These are phyloP conservation scores for Sextonia rubra DNA, from an alignment of 164 flowering plant species.

Conservation along the genomic window DNA sequence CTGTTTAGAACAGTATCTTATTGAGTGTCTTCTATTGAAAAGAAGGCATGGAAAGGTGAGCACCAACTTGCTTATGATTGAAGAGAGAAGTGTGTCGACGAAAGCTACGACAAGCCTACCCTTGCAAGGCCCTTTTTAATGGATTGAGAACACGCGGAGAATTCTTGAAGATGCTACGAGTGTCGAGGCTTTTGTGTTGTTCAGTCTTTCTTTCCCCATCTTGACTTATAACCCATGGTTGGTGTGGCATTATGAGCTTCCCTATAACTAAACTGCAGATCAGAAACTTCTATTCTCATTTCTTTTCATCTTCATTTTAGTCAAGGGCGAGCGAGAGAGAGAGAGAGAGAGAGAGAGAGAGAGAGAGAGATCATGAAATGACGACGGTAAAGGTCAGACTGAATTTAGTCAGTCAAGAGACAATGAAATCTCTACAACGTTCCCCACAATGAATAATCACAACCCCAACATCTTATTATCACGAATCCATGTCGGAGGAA, in stretches of 20 bases:
- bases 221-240: background rate
- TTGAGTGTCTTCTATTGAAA: background rate
- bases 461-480: slow-evolving; percentile 54
- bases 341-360: background rate
- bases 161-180: background rate
- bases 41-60: slow-evolving; percentile 6
- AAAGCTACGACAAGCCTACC: slow-evolving; percentile 12
- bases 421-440: background rate
- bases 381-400: slow-evolving; percentile 19
- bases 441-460: slow-evolving; percentile 44
- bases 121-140: background rate
- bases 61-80: slow-evolving; percentile 16
- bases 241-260: background rate
- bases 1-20: background rate
- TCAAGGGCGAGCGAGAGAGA: background rate
- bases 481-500: slow-evolving; percentile 43
- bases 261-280: background rate
- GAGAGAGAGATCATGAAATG: slow-evolving; percentile 22
- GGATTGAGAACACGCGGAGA: background rate
- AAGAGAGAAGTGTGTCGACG: slow-evolving; percentile 14
- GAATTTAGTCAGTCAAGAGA: background rate
- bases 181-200: background rate
- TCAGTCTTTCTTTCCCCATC: background rate
- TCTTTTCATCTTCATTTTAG: background rate
- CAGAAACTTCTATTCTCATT: background rate